Evolutionary conservation across 495 filamentous ascomycete genomes (phyloP).

Genomic region (Penicillium macrosclerotiorum): DNA sequence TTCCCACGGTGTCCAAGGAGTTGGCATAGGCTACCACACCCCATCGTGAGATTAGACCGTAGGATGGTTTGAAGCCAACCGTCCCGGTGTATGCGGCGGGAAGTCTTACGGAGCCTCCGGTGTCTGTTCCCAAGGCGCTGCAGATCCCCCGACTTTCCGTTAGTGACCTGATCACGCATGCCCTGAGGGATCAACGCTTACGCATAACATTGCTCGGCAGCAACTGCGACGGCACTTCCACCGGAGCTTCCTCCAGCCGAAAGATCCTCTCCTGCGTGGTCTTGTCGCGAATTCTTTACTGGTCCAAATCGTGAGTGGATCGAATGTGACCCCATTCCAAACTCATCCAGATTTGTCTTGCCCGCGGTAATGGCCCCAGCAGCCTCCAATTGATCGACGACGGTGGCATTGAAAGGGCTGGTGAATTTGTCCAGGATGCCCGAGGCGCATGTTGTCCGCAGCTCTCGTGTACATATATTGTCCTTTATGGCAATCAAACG

Average conservation of each 20-base stretch:
- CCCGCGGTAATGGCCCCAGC: slow-evolving; percentile 66
- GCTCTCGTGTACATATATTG: slow-evolving; percentile 73
- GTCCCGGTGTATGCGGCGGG: slow-evolving; percentile 88
- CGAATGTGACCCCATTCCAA: slow-evolving; percentile 96
- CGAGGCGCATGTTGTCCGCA: slow-evolving; percentile 81
- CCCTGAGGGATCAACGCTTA: too few relatives aligned
- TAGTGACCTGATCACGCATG: too few relatives aligned
- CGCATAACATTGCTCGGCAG: slow-evolving; percentile 64
- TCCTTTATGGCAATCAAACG: slow-evolving; percentile 79
- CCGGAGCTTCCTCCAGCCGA: slow-evolving; percentile 93
- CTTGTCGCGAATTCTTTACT: slow-evolving; percentile 48
- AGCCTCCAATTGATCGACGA: slow-evolving; percentile 63
- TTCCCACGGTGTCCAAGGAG: slow-evolving; percentile 89
- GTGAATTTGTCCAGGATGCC: slow-evolving; percentile 64
- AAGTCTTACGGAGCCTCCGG: slow-evolving; percentile 87
- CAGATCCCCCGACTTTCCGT: neutral
- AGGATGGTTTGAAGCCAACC: slow-evolving; percentile 92
- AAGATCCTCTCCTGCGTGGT: slow-evolving; percentile 29
- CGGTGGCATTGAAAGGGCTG: slow-evolving; percentile 83
- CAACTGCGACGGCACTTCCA: slow-evolving; percentile 86
- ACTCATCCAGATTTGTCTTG: slow-evolving; percentile 95
- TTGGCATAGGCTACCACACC: slow-evolving; percentile 96
- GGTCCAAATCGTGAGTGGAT: slow-evolving; percentile 68
- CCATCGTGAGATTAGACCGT: slow-evolving; percentile 78
- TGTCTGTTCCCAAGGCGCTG: slow-evolving; percentile 88